Percentiles rank a stretch among this genome's conserved stretches.
Evolutionary conservation across 169 alveolate species (phyloP).

Genomic region (Cryptosporidium muris): DNA sequence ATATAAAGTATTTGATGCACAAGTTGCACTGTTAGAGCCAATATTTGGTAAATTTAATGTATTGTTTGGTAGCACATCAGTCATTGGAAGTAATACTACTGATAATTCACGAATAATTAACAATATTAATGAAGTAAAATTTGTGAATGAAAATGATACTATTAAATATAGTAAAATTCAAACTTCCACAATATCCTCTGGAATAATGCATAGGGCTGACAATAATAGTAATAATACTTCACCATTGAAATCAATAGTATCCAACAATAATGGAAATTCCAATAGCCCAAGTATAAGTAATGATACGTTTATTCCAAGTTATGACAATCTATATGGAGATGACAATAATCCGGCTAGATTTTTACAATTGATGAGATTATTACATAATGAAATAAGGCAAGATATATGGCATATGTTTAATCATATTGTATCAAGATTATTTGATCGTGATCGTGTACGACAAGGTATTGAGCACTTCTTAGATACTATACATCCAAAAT

Average conservation of each 20-base stretch:
- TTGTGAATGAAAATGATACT: too few species aligned
- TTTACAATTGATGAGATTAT: slow-evolving; percentile 70
- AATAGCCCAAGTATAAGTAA: neutral
- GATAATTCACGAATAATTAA: too few species aligned
- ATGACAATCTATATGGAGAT: neutral
- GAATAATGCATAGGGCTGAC: too few species aligned
- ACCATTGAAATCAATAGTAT: too few species aligned
- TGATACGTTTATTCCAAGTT: neutral
- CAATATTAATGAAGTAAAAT: too few species aligned
- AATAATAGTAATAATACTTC: too few species aligned
- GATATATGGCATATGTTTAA: slow-evolving; percentile 74
- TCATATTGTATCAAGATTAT: slow-evolving; percentile 70
- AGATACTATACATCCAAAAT: slow-evolving; percentile 73
- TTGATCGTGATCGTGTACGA: slow-evolving; percentile 71
- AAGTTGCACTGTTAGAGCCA: slow-evolving; percentile 72
- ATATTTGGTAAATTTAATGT: slow-evolving; percentile 72
- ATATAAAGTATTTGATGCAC: slow-evolving; percentile 74
- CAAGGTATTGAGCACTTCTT: slow-evolving; percentile 72
- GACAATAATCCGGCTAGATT: slow-evolving; percentile 41
- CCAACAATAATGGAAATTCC: neutral
- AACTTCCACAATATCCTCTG: too few species aligned
- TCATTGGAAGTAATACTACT: too few species aligned
- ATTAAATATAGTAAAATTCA: too few species aligned
- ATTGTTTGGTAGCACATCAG: neutral
- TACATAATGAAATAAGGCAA: slow-evolving; percentile 74